A percentile compares a stretch with the other conserved stretches of the same genome.
phyloP scores from a whole-genome alignment of 2,329 filamentous ascomycete genomes.

The Fusarium sp. region DNA sequence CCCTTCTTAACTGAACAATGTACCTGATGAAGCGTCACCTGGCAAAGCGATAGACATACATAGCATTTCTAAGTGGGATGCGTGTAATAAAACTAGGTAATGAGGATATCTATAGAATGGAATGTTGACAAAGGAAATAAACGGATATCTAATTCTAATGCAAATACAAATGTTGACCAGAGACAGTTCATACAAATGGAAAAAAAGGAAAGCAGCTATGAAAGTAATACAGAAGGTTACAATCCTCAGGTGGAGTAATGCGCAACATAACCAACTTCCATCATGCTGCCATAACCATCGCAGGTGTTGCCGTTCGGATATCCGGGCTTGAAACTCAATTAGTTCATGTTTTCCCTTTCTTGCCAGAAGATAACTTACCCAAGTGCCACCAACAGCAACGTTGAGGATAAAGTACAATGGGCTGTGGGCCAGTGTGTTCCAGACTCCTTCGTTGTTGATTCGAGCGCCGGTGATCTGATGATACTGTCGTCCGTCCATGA shows the following conservation, averaged over 20 bases:
- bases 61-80: accelerated
- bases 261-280: constrained; percentile 63
- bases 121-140: neutral
- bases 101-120: neutral
- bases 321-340: constrained; percentile 54
- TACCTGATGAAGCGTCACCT: neutral
- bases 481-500: constrained; percentile 59
- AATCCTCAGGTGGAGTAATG: constrained; percentile 46
- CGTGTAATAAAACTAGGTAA: neutral
- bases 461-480: constrained; percentile 57
- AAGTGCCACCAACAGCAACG: constrained; percentile 63
- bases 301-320: constrained; percentile 57
- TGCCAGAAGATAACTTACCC: constrained; percentile 51
- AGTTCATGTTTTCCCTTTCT: neutral
- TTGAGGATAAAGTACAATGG: constrained; percentile 65
- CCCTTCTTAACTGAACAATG: neutral
- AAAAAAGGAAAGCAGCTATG: neutral
- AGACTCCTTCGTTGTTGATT: constrained; percentile 58
- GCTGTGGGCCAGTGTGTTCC: constrained; percentile 61
- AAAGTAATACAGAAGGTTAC: accelerated
- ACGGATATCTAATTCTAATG: neutral
- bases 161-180: neutral
- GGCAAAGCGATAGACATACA: neutral
- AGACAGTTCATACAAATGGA: neutral
- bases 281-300: constrained; percentile 59